Percentiles rank a stretch among this genome's conserved stretches.
Conservation (phyloP, 2,329 filamentous ascomycete species). For the Penicillium crustosum region DNA sequence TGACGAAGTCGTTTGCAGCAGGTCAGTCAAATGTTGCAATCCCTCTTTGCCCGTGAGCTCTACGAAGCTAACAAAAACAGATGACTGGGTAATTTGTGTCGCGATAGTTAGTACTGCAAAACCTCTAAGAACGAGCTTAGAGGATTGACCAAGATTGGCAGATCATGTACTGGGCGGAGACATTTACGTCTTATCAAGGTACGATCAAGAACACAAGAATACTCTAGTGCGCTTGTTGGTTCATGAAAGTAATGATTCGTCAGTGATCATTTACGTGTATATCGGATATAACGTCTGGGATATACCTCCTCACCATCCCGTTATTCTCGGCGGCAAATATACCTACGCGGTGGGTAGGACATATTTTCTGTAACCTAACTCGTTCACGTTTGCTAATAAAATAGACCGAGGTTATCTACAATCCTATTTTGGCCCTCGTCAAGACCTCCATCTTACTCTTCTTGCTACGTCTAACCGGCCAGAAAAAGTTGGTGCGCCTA, state of each 20-base stretch:
- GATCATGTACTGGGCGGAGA: slow-evolving; percentile 21
- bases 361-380: background rate
- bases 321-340: slow-evolving; percentile 10
- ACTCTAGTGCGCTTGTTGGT: background rate
- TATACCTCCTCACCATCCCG: slow-evolving; percentile 3
- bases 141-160: slow-evolving; percentile 18
- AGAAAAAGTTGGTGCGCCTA: slow-evolving; percentile 5
- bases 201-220: slow-evolving; percentile 3
- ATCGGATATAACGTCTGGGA: slow-evolving; percentile 13
- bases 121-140: background rate
- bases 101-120: background rate
- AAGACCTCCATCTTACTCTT: slow-evolving; percentile 13
- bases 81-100: background rate
- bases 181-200: slow-evolving; percentile 18
- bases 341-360: slow-evolving; percentile 12
- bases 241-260: background rate
- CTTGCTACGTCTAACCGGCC: slow-evolving; percentile 7
- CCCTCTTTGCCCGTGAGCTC: background rate
- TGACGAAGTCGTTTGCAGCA: slow-evolving; percentile 17
- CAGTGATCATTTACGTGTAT: background rate
- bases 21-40: slow-evolving; percentile 5
- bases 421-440: slow-evolving; percentile 9
- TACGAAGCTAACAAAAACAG: background rate
- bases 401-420: slow-evolving; percentile 11
- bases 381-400: background rate